phyloP scores from a whole-genome alignment of 176 grass and related monocot species.

The Thinopyrum elongatum region DNA sequence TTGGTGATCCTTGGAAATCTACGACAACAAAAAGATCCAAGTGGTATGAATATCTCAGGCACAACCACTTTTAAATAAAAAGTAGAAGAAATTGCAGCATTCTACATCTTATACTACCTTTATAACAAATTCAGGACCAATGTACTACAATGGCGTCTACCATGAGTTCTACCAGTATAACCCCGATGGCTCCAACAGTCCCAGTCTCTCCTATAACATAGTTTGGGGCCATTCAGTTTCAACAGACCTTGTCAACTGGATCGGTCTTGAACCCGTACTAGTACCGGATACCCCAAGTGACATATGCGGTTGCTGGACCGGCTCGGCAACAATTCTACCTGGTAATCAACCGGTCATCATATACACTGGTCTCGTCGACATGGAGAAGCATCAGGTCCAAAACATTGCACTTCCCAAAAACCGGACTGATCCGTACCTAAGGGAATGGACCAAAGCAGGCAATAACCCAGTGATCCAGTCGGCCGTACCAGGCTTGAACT shows the following conservation, averaged over 20 bases:
- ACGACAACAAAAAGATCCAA: conserved; percentile 63
- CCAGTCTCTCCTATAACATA: conserved; percentile 26
- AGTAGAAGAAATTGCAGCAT: background rate
- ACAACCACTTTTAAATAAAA: background rate
- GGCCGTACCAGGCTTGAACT: conserved; percentile 18
- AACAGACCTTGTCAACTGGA: conserved; percentile 80
- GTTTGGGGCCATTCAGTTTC: conserved; percentile 82
- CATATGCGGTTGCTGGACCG: conserved; percentile 75
- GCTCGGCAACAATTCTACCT: conserved; percentile 68
- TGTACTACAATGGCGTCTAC: conserved; percentile 95
- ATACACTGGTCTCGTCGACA: conserved; percentile 61
- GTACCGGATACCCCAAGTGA: conserved; percentile 40
- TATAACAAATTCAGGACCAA: conserved; percentile 54
- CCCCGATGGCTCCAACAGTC: conserved; percentile 29
- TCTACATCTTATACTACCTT: background rate
- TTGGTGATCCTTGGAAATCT: background rate
- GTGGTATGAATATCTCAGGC: conserved; percentile 51
- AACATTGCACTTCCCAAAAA: conserved; percentile 74
- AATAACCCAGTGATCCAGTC: conserved; percentile 65
- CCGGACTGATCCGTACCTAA: conserved; percentile 62
- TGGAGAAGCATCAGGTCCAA: conserved; percentile 53
- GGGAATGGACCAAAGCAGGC: conserved; percentile 63
- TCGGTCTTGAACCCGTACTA: conserved; percentile 50
- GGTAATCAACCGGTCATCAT: conserved; percentile 45
- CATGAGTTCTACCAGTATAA: conserved; percentile 95